Base-by-base conservation (phyloP, 805 yeast species). In the Saturnispora saitoi region DNA sequence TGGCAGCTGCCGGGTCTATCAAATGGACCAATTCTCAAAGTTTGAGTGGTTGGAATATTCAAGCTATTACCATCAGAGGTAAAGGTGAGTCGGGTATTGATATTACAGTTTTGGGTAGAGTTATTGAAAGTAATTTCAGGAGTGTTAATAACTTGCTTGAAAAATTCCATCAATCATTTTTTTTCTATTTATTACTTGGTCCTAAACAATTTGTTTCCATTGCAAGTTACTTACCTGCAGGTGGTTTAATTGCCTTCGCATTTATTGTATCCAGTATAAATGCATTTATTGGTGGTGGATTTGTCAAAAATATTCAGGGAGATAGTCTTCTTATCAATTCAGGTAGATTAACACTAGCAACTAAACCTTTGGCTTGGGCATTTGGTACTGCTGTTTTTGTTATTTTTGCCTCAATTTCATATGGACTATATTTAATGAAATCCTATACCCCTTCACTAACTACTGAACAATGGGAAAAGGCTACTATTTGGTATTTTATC, bases 161-260 rank as follows among this genome's bases (percentile, higher is more conserved):
- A 64, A 95, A 91, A 63, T 91, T 91, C 66, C 99, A 93, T 66
- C 99, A 93, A 66, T 87, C 96, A 1, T 93, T 89, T 60, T 93
- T 93, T 71, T 93, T 90, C 61, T 93, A 91, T 67, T 72, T 91
- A 55, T 63, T 93, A 67, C 65, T 93, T 44, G 77, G 87, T 0
- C 95, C 97, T 22, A 69, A 74, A 49, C 65, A 75, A 50, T 93
- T 93, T 69, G 95, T 93, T 15, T 87, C 96, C 4, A 90, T 93
- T 54, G 97, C 96, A 4, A 87, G 95, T 17, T 93, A 91, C 62
- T 69, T 93, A 45, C 98, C 98, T 1, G 72, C 91, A 3, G 95
- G 95, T 0, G 81, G 83, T 43, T 68, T 86, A 6, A 65, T 85
- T 4, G 84, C 93, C 1, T 73, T 77, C 4, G 66, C 86, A 1